phyloP scores from a whole-genome alignment of 257 asterid genomes.

The Solanum tarapatanum region DNA sequence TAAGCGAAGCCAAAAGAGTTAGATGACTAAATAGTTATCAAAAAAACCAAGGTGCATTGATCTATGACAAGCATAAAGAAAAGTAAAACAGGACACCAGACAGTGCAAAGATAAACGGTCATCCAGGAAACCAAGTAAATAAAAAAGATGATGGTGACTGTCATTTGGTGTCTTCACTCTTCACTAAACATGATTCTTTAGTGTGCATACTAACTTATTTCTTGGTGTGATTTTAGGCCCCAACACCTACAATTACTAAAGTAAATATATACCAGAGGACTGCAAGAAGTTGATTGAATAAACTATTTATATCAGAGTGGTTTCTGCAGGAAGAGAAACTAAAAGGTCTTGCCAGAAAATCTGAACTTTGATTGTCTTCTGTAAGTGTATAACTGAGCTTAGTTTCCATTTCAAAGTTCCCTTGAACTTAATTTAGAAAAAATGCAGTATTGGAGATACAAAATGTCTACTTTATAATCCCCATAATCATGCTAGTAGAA shows the following conservation, averaged over 20 bases:
- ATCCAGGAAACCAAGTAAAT: neutral
- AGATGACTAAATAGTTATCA: neutral
- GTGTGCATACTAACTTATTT: neutral
- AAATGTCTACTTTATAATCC: neutral
- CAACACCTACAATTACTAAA: neutral
- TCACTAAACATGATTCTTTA: neutral
- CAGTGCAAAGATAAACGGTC: neutral
- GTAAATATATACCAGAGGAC: neutral
- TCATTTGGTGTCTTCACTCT: neutral
- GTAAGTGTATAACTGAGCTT: neutral
- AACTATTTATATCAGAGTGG: neutral
- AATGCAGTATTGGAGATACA: neutral
- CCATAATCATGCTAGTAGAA: neutral
- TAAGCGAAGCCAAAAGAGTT: neutral
- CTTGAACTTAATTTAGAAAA: neutral
- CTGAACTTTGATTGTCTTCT: neutral
- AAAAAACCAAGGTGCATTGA: neutral
- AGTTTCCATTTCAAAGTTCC: neutral
- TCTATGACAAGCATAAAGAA: neutral
- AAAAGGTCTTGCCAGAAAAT: neutral
- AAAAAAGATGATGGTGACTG: neutral
- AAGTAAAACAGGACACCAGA: neutral
- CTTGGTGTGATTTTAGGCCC: neutral
- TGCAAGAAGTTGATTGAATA: neutral
- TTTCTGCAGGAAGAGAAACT: neutral